Percentiles rank a stretch among this genome's conserved stretches.
phyloP scores from a whole-genome alignment of 2,329 filamentous ascomycete genomes.

The Basipetospora chlamydospora region DNA sequence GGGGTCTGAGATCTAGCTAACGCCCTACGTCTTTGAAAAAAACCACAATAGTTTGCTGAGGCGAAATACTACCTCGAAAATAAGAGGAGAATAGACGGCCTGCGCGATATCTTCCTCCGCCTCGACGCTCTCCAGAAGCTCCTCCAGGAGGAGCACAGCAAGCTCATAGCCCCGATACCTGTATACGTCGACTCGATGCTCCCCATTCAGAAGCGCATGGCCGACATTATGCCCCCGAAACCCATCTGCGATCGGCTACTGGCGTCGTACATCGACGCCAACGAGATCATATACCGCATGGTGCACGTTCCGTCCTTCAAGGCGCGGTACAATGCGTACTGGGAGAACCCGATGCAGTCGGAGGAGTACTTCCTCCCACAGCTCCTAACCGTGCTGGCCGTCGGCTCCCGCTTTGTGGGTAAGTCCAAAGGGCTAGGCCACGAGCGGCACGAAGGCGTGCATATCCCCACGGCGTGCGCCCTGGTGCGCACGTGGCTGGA shows the following conservation, averaged over 20 bases:
- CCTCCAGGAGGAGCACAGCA: conserved; percentile 31
- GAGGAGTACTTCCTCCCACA: conserved; percentile 38
- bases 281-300: conserved; percentile 38
- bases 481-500: conserved; percentile 40
- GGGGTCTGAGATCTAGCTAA: too few species aligned
- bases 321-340: conserved; percentile 35
- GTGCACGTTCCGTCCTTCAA: conserved; percentile 37
- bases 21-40: background rate
- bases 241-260: conserved; percentile 36
- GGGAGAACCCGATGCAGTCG: conserved; percentile 30
- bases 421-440: conserved; percentile 33
- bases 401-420: conserved; percentile 37
- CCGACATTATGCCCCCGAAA: conserved; percentile 37
- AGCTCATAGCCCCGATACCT: conserved; percentile 33
- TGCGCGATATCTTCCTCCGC: conserved; percentile 27
- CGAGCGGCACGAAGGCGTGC: conserved; percentile 37
- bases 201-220: conserved; percentile 42
- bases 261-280: conserved; percentile 31
- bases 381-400: conserved; percentile 35
- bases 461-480: conserved; percentile 41
- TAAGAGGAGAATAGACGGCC: conserved; percentile 22
- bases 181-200: conserved; percentile 46
- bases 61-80: conserved; percentile 35
- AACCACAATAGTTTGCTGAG: conserved; percentile 35
- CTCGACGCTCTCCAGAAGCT: conserved; percentile 32